Evolutionary conservation across 225 moss, liverwort and hornwort genomes (phyloP), one percentile per base, ranked within the genome.

Genomic region (Pseudoscleropodium purum): DNA sequence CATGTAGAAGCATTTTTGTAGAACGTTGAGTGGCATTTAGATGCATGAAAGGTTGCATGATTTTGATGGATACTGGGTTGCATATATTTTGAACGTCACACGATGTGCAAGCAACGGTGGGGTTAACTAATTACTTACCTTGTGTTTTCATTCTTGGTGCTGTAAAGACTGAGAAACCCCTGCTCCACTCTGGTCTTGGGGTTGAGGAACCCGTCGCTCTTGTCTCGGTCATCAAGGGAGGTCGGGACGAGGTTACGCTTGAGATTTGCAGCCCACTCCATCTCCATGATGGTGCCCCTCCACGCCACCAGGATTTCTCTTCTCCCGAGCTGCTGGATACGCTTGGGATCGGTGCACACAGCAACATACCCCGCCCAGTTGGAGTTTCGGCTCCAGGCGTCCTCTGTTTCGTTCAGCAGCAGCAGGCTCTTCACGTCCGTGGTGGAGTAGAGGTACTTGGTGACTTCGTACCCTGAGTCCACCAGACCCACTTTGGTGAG

Each of bases 361-460:
- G 97, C 98, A 17, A 98, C 92, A 64, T 61, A 93, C 8, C 98
- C 98, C 89, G 95, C 94, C 92, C 96, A 98, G 80, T 97, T 98
- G 65, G 97, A 97, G 70, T 39, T 67, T 30, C 92, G 92, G 86
- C 91, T 92, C 98, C 96, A 97, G 18, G 90, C 84, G 20, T 92
- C 86, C 6, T 74, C 56, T 8, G 25, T n/a, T 19, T 64, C 84
- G 62, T 88, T 81, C 60, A 0, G 15, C 88, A 96, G 88, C 91
- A 94, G 56, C 66, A 93, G 90, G 43, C 94, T 66, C n/a, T 85
- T 33, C 24, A 89, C 65, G 54, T 95, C 77, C 1, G 96, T 94
- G 2, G 96, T 95, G 66, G 95, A 94, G 89, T 97, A 97, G 49
- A 98, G 66, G 52, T 89, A 96, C 45, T 96, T 94, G 14, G 92